Conservation (phyloP, 305 asterid genomes). For the Solanum hybrid region DNA sequence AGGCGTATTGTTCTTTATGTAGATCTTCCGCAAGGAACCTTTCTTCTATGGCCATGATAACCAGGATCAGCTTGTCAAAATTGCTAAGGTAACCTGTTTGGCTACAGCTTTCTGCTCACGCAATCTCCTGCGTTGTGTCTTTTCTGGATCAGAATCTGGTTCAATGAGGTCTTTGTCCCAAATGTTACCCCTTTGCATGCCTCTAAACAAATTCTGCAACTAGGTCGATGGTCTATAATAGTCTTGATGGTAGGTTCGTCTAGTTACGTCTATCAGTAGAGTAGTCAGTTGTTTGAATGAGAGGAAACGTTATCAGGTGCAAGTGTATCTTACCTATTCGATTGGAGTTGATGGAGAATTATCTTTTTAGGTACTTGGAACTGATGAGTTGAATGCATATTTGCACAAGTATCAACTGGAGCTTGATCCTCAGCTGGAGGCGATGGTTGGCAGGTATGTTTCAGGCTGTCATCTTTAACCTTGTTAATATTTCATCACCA, state of each 20-base stretch:
- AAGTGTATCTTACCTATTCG: background rate
- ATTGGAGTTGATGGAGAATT: slow-evolving; percentile 9
- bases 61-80: slow-evolving; percentile 56
- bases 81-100: slow-evolving; percentile 35
- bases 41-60: slow-evolving; percentile 56
- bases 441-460: slow-evolving; percentile 62
- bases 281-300: background rate
- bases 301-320: background rate
- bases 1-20: slow-evolving; percentile 10
- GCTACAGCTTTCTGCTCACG: background rate
- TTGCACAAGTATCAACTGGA: slow-evolving; percentile 55
- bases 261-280: background rate
- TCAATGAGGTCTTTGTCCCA: background rate
- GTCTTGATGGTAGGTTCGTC: background rate
- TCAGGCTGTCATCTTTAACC: background rate
- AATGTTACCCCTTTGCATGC: background rate
- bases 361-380: slow-evolving; percentile 52
- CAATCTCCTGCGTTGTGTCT: background rate
- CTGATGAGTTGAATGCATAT: slow-evolving; percentile 70
- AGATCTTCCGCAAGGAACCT: slow-evolving; percentile 61
- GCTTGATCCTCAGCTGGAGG: slow-evolving; percentile 61
- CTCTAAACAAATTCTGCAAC: background rate
- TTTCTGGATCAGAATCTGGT: background rate
- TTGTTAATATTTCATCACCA: background rate
- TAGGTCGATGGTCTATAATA: background rate